These are phyloP conservation scores for Apiospora phragmitis DNA, from an alignment of 2,329 filamentous ascomycete species.

Conservation along the genomic window DNA sequence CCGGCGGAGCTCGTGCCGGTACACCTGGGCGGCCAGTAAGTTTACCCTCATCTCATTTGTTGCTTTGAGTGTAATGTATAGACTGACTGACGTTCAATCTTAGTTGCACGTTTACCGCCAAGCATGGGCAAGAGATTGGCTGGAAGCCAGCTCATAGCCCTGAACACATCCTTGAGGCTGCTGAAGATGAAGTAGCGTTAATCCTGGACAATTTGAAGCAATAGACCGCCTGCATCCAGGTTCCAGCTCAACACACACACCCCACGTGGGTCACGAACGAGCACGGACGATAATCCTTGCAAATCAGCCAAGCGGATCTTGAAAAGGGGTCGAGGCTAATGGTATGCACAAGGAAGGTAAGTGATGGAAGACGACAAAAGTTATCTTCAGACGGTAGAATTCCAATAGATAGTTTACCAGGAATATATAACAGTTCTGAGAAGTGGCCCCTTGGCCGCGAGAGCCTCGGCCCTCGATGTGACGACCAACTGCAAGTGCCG, in stretches of 20 bases:
- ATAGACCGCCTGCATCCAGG: neutral
- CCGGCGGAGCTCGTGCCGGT: constrained; percentile 38
- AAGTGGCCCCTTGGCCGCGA: neutral
- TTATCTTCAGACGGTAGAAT: neutral
- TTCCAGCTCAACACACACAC: too few species aligned
- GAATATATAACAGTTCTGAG: neutral
- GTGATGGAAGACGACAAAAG: neutral
- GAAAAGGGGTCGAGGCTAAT: too few species aligned
- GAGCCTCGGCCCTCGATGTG: too few species aligned
- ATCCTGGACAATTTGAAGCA: constrained; percentile 33
- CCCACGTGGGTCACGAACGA: too few species aligned
- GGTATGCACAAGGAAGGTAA: too few species aligned
- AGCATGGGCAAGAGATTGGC: constrained; percentile 41
- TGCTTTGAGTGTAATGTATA: neutral
- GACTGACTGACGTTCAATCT: neutral
- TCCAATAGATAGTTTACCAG: neutral
- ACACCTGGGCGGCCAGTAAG: constrained; percentile 44
- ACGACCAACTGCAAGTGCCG: neutral
- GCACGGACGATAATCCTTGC: too few species aligned
- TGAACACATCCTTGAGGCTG: constrained; percentile 46
- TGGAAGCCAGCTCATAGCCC: constrained; percentile 45
- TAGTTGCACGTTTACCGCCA: constrained; percentile 45
- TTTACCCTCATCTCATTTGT: neutral
- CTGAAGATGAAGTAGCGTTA: constrained; percentile 46
- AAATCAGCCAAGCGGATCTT: too few species aligned